Evolutionary conservation across 345 rosid genomes (phyloP), one percentile per base, ranked within the genome.

Genomic region (Eucalyptus polyanthemos): DNA sequence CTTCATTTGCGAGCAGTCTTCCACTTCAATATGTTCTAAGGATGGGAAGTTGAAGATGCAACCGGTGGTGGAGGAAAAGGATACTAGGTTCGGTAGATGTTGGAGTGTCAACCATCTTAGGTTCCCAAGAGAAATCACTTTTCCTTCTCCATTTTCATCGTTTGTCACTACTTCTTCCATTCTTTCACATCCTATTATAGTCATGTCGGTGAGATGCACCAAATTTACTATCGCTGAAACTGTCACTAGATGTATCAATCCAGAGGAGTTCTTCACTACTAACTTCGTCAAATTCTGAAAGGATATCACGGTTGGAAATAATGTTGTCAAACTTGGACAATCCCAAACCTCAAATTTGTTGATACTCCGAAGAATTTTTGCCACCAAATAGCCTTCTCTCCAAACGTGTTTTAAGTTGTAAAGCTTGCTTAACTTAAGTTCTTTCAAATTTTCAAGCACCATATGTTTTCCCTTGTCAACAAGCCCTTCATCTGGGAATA

Each of bases 21-120:
- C 80, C 80, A 69, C 80, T 69, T 5, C 13, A 34, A 69, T 69
- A 0, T 0, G 0, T 0, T 0, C 0, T 11, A 69, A 34, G 42
- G 80, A 69, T 34, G 44, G 44, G 3, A 69, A 69, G 0, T 2
- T 69, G 4, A 69, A 69, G 44, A 4, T 9, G 24, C 44, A 69
- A 69, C 14, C 17, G 0, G 44, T 9, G 22, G 42, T 16, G 24
- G 24, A 69, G 7, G 44, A 31, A 22, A 69, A 69, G 4, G 2
- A 31, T 34, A 1, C 44, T 69, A 69, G 44, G 27, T 7, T 37
- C 0, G 81, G 81, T 2, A 72, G 7, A 10, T 72, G 14, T 37
- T 72, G 25, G 27, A 72, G 45, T 0, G 14, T 72, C 27, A 72
- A 72, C 0, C 2, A 0, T 19, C 2, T 1, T 5, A 76, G 44